Evolutionary conservation across 1,284 basidiomycete species (phyloP).

Genomic region (Pseudozyma tsukubaensis): DNA sequence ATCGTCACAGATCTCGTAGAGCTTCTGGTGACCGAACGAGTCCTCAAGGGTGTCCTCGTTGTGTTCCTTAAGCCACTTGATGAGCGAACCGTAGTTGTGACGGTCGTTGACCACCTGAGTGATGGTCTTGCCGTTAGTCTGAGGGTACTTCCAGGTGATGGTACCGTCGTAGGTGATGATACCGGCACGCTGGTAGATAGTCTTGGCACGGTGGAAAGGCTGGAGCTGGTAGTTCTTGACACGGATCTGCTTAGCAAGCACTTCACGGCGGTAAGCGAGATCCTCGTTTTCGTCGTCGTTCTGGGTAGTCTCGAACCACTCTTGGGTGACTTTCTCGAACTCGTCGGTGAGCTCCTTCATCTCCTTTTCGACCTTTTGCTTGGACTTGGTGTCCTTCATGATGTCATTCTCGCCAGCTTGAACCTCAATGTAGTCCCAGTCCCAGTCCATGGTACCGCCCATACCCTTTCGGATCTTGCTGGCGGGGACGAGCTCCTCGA

Average conservation of each 20-base stretch:
- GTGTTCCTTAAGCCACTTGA: conserved; percentile 66
- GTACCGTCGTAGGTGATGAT: conserved; percentile 61
- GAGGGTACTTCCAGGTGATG: conserved; percentile 66
- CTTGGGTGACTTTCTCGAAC: conserved; percentile 57
- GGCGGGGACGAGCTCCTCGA: conserved; percentile 59
- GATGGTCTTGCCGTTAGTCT: conserved; percentile 52
- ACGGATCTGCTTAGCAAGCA: conserved; percentile 64
- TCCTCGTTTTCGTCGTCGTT: conserved; percentile 49
- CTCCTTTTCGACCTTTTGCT: conserved; percentile 59
- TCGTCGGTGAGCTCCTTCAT: conserved; percentile 58
- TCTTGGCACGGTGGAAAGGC: conserved; percentile 61
- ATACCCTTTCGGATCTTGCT: conserved; percentile 66
- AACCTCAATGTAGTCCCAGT: conserved; percentile 68
- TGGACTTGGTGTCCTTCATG: conserved; percentile 63
- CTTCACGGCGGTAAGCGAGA: conserved; percentile 57
- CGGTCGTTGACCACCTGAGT: conserved; percentile 60
- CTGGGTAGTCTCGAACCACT: conserved; percentile 59
- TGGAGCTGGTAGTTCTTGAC: conserved; percentile 65
- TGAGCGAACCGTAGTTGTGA: conserved; percentile 62
- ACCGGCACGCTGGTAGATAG: conserved; percentile 65
- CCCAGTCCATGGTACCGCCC: conserved; percentile 68
- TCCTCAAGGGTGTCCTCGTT: conserved; percentile 66
- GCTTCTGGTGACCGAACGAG: conserved; percentile 56
- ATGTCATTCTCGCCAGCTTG: conserved; percentile 64
- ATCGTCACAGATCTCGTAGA: conserved; percentile 42